Conservation (phyloP, 345 rosid species). For the Aquilaria sinensis region DNA sequence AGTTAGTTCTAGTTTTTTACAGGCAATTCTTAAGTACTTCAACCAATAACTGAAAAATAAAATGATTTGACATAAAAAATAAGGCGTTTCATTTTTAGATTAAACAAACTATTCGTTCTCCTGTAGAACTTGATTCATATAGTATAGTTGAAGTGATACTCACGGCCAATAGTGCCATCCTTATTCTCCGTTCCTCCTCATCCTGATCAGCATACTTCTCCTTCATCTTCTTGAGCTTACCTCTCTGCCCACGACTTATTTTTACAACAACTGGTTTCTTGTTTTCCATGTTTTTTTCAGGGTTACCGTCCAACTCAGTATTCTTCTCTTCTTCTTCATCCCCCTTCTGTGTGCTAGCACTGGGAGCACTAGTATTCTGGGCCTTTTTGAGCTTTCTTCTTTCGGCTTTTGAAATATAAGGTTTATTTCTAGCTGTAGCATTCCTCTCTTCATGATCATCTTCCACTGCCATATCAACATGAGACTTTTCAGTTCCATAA, state of each 20-base stretch:
- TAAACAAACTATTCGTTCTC: background rate
- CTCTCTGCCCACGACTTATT: conserved; percentile 77
- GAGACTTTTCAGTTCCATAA: conserved; percentile 33
- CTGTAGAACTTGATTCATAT: background rate
- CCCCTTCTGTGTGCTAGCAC: conserved; percentile 27
- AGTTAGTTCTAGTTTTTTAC: conserved; percentile 4
- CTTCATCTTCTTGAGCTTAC: conserved; percentile 95
- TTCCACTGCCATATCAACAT: conserved; percentile 33
- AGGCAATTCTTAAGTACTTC: background rate
- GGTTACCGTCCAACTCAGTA: conserved; percentile 28
- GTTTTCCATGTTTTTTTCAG: conserved; percentile 30
- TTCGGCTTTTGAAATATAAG: conserved; percentile 79
- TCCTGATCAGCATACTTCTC: conserved; percentile 97
- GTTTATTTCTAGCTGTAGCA: conserved; percentile 47
- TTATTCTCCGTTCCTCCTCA: conserved; percentile 81
- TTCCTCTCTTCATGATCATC: conserved; percentile 39
- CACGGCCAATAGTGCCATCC: conserved; percentile 90
- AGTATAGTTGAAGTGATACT: conserved; percentile 26
- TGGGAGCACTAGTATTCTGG: conserved; percentile 33
- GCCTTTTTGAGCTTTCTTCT: conserved; percentile 90
- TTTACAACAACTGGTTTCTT: conserved; percentile 57
- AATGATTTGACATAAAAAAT: background rate
- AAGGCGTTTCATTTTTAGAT: background rate
- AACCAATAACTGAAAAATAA: background rate
- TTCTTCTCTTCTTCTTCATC: conserved; percentile 32